Percentiles rank a stretch among this genome's conserved stretches.
These are phyloP conservation scores for Dendrostoma leiphaemia DNA, from an alignment of 2,329 filamentous ascomycete genomes.

Conservation along the genomic window DNA sequence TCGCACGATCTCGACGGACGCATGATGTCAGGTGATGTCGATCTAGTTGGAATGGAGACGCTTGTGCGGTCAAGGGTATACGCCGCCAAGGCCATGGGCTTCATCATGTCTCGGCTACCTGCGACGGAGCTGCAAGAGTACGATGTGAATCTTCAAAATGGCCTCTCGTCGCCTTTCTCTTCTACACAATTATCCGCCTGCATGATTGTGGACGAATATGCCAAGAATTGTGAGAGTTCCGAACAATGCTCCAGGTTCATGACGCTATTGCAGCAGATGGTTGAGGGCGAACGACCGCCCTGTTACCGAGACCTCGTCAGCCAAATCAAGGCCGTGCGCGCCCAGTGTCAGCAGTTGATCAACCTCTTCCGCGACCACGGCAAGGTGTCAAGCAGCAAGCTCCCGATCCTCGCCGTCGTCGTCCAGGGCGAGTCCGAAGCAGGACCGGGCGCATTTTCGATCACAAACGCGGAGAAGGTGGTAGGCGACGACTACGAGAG, in stretches of 20 bases:
- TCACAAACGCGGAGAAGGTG: constrained; percentile 84
- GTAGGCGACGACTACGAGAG: constrained; percentile 82
- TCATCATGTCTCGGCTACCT: constrained; percentile 78
- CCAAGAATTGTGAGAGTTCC: constrained; percentile 51
- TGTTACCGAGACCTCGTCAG: constrained; percentile 90
- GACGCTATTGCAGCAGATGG: constrained; percentile 67
- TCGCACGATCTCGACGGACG: constrained; percentile 95
- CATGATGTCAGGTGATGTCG: constrained; percentile 96
- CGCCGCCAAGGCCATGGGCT: constrained; percentile 81
- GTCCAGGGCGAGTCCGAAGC: constrained; percentile 92
- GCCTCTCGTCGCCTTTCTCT: constrained; percentile 71
- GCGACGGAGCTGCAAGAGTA: constrained; percentile 59
- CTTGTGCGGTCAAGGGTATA: constrained; percentile 88
- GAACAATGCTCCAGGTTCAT: constrained; percentile 58
- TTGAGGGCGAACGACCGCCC: constrained; percentile 76
- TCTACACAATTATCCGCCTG: constrained; percentile 83
- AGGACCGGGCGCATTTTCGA: constrained; percentile 87
- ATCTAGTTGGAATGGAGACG: constrained; percentile 85
- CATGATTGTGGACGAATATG: constrained; percentile 86
- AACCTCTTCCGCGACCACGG: constrained; percentile 91
- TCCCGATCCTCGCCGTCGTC: constrained; percentile 82
- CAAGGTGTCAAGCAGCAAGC: constrained; percentile 70
- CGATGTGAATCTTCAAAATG: constrained; percentile 62
- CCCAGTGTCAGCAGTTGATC: constrained; percentile 86
- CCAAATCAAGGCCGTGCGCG: constrained; percentile 83